Conservation (phyloP, 495 filamentous ascomycete genomes). For the Penicillium pancosmium region DNA sequence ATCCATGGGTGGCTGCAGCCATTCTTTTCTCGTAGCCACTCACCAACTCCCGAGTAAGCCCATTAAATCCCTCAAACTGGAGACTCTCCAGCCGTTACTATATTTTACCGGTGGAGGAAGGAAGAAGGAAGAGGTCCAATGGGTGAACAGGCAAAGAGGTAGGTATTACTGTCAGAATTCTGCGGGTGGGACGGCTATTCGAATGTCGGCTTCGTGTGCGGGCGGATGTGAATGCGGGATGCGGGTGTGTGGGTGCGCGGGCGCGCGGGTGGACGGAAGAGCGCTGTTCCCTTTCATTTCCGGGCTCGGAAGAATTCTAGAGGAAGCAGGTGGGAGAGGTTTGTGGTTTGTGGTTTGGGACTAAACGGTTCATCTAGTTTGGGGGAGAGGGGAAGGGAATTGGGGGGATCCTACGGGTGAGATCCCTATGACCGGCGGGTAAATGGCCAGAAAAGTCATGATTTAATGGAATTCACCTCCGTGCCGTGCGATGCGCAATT, state of each 20-base stretch:
- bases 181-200: no score
- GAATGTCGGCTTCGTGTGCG: neutral
- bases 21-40: neutral
- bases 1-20: slow-evolving; percentile 5
- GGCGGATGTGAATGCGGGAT: neutral
- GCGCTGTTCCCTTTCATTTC: slow-evolving; percentile 10
- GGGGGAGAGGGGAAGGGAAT: neutral
- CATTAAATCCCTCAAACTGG: slow-evolving; percentile 3
- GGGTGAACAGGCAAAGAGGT: neutral
- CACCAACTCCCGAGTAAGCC: neutral
- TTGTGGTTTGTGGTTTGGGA: no score
- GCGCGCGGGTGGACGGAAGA: slow-evolving; percentile 6
- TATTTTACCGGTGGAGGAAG: neutral
- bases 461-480: slow-evolving; percentile 14
- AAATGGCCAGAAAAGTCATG: slow-evolving; percentile 4
- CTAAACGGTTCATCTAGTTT: no score
- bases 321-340: no score
- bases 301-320: neutral
- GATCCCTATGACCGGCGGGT: neutral
- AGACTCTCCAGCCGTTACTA: neutral
- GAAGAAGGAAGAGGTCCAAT: neutral
- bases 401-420: no score
- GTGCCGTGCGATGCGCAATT: neutral
- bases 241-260: neutral
- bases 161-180: no score